These are phyloP conservation scores for Capsicum pubescens DNA, from an alignment of 257 asterid genomes.

Conservation along the genomic window DNA sequence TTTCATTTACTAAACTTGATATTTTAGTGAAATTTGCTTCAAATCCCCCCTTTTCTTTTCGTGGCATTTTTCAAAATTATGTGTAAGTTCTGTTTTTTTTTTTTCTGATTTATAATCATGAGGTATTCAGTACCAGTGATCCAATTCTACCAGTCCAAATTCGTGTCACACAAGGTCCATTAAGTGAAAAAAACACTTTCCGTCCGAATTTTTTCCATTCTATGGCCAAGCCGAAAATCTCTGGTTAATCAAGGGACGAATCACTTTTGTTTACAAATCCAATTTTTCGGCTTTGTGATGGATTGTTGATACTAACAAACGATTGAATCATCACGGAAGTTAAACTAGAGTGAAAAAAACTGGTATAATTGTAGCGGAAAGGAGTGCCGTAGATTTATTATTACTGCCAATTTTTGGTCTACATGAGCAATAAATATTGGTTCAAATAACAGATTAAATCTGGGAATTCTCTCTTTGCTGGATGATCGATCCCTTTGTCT, in stretches of 20 bases:
- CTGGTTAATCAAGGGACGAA: background rate
- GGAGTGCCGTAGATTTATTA: constrained; percentile 10
- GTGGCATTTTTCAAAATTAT: background rate
- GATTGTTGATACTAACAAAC: background rate
- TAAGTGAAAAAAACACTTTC: no score
- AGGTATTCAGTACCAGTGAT: background rate
- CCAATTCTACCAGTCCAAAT: background rate
- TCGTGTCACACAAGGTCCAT: no score
- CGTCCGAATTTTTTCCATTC: background rate
- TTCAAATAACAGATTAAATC: constrained; percentile 10
- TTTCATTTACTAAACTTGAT: background rate
- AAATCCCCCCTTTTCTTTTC: background rate
- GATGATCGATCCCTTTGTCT: constrained; percentile 42
- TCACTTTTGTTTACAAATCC: background rate
- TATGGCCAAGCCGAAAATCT: fast-evolving
- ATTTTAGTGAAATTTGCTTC: background rate
- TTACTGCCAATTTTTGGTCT: background rate
- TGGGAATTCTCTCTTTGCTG: constrained; percentile 37
- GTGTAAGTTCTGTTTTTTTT: background rate
- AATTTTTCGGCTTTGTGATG: background rate
- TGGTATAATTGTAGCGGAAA: background rate
- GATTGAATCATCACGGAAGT: background rate
- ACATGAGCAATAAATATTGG: constrained; percentile 21
- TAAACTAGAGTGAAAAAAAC: background rate
- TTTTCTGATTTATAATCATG: background rate